Percentiles rank a stretch among this genome's conserved stretches.
These are phyloP conservation scores for Solanum aculeatissimum DNA, from an alignment of 305 asterid genomes.

Conservation along the genomic window DNA sequence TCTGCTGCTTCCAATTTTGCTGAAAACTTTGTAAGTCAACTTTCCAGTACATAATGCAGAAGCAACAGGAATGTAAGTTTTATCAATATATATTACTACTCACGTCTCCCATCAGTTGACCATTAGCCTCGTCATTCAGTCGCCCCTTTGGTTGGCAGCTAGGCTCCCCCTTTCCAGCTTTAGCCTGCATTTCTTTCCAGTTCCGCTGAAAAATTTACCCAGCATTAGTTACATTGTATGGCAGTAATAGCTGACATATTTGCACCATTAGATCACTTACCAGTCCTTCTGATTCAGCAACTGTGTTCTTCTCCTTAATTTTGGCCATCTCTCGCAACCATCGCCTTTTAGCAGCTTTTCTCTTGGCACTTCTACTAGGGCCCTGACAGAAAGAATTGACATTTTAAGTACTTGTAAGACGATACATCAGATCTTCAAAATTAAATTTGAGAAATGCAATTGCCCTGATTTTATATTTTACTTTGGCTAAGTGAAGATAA, in stretches of 20 bases:
- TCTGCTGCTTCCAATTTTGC: slow-evolving; percentile 43
- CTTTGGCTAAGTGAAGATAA: neutral
- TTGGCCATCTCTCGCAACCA: slow-evolving; percentile 77
- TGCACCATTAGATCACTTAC: slow-evolving; percentile 30
- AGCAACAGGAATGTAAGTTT: neutral
- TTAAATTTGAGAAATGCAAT: neutral
- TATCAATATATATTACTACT: slow-evolving; percentile 10
- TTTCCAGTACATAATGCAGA: slow-evolving; percentile 4
- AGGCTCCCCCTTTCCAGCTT: slow-evolving; percentile 25
- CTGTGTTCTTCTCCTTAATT: slow-evolving; percentile 46
- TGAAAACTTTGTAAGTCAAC: slow-evolving; percentile 13
- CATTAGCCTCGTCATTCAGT: slow-evolving; percentile 33
- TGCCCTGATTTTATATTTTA: neutral
- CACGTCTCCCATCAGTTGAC: slow-evolving; percentile 31
- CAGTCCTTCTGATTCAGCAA: slow-evolving; percentile 55
- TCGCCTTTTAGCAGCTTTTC: slow-evolving; percentile 50
- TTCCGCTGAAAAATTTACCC: slow-evolving; percentile 45
- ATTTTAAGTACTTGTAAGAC: neutral
- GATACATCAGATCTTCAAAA: neutral
- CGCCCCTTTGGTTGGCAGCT: slow-evolving; percentile 19
- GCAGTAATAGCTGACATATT: neutral
- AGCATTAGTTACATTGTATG: neutral
- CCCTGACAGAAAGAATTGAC: slow-evolving; percentile 21
- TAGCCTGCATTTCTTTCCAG: slow-evolving; percentile 60
- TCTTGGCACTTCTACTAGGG: slow-evolving; percentile 79